Base-by-base conservation (phyloP, 805 yeast species). In the Wickerhamiella azyma region DNA sequence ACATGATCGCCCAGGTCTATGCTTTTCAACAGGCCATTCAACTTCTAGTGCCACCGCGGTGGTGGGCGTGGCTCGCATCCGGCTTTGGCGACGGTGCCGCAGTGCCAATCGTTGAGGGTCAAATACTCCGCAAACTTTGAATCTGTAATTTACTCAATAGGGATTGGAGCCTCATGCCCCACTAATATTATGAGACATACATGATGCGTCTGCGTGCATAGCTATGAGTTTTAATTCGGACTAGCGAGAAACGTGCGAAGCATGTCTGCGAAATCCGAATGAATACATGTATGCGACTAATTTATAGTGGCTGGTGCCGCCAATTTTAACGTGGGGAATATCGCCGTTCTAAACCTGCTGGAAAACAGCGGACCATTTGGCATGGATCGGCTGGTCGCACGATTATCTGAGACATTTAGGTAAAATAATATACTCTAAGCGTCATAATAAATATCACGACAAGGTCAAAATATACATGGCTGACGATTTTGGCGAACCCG, bases 341-440 rank as follows among this genome's bases (percentile, higher is more conserved):
- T 9, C 13, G n/a, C 4, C 9, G 11, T 10, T 3, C 30, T 28
- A 13, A 28, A 5, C 13, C 9, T 28, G 33, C 33, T 13, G 16
- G 5, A 13, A 16, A 11, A 7, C 9, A 13, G 33, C n/a, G 30
- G 30, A 3, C n/a, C 4, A 28, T 28, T 28, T 13, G 30, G 30
- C n/a, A 10, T 7, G 16, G 33, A 30, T 30, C 33, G 33, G 33
- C 33, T 30, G 16, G 9, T n/a, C 4, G 33, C 33, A 30, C 33
- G 33, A 30, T 18, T 24, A 40, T 40, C 43, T 40, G 43, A 40
- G 43, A 40, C 43, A 40, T 40, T 39, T 40, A 17, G 37, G 43
- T 40, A 40, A 40, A 40, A 30, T 30, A 40, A 35, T 40, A 30
- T 13, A 28, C n/a, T 7, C 11, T 6, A 3, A 30, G 16, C 11